Evolutionary conservation across 306 rosid genomes (phyloP).

Genomic region (Cicer judaicum): DNA sequence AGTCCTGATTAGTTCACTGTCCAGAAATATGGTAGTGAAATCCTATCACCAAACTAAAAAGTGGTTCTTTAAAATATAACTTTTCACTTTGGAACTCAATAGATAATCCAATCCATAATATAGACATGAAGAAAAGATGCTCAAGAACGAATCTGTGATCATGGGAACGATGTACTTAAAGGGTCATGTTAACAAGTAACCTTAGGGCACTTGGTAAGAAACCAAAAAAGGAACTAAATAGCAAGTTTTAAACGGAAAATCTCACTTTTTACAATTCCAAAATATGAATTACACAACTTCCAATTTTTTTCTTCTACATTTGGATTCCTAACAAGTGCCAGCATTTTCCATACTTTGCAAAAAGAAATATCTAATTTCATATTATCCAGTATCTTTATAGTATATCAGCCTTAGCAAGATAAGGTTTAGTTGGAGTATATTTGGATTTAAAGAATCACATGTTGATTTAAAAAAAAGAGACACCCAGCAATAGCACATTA

Average conservation of each 20-base stretch:
- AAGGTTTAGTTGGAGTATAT: conserved; percentile 7
- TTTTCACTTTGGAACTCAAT: neutral
- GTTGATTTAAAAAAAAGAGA: neutral
- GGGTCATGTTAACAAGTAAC: too few relatives aligned
- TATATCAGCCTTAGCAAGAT: neutral
- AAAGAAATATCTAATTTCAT: neutral
- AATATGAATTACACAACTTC: too few relatives aligned
- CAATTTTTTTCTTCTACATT: too few relatives aligned
- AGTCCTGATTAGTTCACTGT: conserved; percentile 3
- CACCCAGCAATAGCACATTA: neutral
- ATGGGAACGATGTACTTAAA: neutral
- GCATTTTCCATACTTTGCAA: neutral
- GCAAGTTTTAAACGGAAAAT: too few relatives aligned
- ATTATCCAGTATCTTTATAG: neutral
- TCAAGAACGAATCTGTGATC: conserved; percentile 19
- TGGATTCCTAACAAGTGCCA: too few relatives aligned
- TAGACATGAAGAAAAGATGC: conserved; percentile 15
- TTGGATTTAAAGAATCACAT: neutral
- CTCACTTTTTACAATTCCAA: too few relatives aligned
- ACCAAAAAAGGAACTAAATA: too few relatives aligned
- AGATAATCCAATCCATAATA: conserved; percentile 18
- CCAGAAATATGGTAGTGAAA: too few relatives aligned
- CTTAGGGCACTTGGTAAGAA: too few relatives aligned
- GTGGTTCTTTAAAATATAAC: neutral
- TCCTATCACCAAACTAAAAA: too few relatives aligned